Evolutionary conservation across 306 rosid genomes (phyloP), one percentile per base, ranked within the genome.

Genomic region (Inga oerstediana): DNA sequence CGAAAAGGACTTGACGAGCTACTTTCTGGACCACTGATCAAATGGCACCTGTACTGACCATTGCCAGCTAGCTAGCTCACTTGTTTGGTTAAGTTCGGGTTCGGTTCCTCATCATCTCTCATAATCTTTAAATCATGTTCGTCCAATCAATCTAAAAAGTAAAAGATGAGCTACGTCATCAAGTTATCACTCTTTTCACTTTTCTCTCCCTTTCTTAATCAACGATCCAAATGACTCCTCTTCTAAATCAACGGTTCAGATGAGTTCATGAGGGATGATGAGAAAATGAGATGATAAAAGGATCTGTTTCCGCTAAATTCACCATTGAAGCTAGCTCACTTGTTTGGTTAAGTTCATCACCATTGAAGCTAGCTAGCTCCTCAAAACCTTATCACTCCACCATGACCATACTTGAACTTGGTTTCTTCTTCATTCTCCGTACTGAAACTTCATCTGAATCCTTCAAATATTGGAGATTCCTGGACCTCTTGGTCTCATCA

Each of bases 11-110:
- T 30, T 2, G 8, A 12, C 16, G 32, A 69, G 17, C 74, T 19
- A 39, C 49, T 69, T 16, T 67, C 45, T 35, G 72, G 72, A 67
- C 72, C 72, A 67, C 72, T 65, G 70, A 32, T 65, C 39, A 34
- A 13, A 14, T 14, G 19, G 2, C 41, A 65, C 70, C 43, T 30
- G 70, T 30, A 5, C 45, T 34, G 43, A 0, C 4, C 13, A 1
- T 12, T 0, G 4, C 12, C 20, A 14, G 45, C 72, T 7, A 10
- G 58, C 22, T 3, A 20, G 61, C 58, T 51, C 20, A 5, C 58
- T 58, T 24, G 67, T 34, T 61, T 24, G 0, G 5, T 14, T 49
- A 10, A 39, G 16, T 61, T 27, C n/a, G n/a, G n/a, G n/a, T n/a
- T n/a, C n/a, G n/a, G n/a, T n/a, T n/a, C n/a, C n/a, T n/a, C n/a